A percentile compares a stretch with the other conserved stretches of the same genome.
Conservation (phyloP, 768 basidiomycete species). For the Strobilomyces echinocephalus region DNA sequence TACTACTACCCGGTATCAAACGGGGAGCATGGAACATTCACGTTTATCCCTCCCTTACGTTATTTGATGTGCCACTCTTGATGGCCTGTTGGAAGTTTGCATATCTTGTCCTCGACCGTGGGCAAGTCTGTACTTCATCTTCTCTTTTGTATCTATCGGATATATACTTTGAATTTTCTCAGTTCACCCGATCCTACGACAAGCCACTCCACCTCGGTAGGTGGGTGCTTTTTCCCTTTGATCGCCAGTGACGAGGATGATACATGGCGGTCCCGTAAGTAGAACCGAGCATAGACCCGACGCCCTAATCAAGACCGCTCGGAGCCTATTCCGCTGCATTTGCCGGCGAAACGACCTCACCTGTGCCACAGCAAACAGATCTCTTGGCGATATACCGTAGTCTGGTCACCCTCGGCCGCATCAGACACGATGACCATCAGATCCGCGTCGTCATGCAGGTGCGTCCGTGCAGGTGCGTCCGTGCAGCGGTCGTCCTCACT, state of each 20-base stretch:
- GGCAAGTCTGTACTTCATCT: not conserved
- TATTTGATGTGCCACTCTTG: not conserved
- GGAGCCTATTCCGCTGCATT: not conserved
- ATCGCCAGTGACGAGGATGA: not conserved
- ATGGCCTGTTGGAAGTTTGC: not conserved
- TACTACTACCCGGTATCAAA: slow-evolving; percentile 14
- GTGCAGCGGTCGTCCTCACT: not conserved
- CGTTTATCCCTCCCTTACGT: not conserved
- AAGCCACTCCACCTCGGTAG: no score
- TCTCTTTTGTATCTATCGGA: slow-evolving; percentile 9
- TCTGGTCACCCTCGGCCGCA: slow-evolving; percentile 41
- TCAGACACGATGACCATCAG: slow-evolving; percentile 51
- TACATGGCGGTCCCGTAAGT: not conserved
- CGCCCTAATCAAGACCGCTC: not conserved
- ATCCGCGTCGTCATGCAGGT: slow-evolving; percentile 40
- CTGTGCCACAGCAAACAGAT: not conserved
- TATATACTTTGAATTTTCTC: slow-evolving; percentile 14
- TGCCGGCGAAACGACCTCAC: not conserved
- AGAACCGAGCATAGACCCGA: not conserved
- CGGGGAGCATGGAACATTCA: slow-evolving; percentile 9
- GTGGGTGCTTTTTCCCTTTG: no score
- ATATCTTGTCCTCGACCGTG: not conserved
- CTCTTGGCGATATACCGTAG: slow-evolving; percentile 19
- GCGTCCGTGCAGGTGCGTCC: not conserved
- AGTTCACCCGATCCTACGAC: not conserved